Conservation (phyloP, 1,139 yeast species). For the Debaryomyces psychrophilus region DNA sequence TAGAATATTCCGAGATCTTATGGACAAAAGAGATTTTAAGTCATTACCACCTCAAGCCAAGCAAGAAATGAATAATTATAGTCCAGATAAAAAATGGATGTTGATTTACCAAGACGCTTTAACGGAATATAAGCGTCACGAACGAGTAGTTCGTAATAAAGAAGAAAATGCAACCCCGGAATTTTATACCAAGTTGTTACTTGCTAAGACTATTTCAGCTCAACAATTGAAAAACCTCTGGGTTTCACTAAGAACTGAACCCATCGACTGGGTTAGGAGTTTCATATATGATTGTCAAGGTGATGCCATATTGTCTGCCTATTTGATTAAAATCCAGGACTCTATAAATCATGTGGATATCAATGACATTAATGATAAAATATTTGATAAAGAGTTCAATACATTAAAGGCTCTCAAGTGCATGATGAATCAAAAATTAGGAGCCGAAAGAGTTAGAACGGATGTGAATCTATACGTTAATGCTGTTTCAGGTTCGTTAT, state of each 20-base stretch:
- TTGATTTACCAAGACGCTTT: conserved; percentile 84
- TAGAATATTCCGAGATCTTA: conserved; percentile 63
- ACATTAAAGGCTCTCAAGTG: conserved; percentile 51
- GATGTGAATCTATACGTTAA: conserved; percentile 45
- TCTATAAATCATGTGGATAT: conserved; percentile 36
- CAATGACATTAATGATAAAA: conserved; percentile 45
- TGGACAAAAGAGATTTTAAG: conserved; percentile 83
- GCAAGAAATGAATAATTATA: conserved; percentile 74
- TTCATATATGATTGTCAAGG: conserved; percentile 84
- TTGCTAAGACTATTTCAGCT: conserved; percentile 69
- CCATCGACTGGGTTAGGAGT: conserved; percentile 83
- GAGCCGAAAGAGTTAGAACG: conserved; percentile 46
- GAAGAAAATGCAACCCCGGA: conserved; percentile 64
- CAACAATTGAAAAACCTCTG: conserved; percentile 81
- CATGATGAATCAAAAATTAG: conserved; percentile 51
- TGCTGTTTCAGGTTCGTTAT: conserved; percentile 49
- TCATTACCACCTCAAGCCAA: conserved; percentile 78
- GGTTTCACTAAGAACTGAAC: conserved; percentile 92
- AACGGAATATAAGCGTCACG: conserved; percentile 69
- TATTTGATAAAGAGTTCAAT: conserved; percentile 52
- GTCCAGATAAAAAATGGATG: conserved; percentile 87
- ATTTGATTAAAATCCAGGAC: conserved; percentile 43
- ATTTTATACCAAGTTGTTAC: conserved; percentile 72
- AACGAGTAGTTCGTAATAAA: conserved; percentile 32
- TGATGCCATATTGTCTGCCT: conserved; percentile 69